Evolutionary conservation across 257 asterid genomes (phyloP).

Genomic region (Catharanthus roseus): DNA sequence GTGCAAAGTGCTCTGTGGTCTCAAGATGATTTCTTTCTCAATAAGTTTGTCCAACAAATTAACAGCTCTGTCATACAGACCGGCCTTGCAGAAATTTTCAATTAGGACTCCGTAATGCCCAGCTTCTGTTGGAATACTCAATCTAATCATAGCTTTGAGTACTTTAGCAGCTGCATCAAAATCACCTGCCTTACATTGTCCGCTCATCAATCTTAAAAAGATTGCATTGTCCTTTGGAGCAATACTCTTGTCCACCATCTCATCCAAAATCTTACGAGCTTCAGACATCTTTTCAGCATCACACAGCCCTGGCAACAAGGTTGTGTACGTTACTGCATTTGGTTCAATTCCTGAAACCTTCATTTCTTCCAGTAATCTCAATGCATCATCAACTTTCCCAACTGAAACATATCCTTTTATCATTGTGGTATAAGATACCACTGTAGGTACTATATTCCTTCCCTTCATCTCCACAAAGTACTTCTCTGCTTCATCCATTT

Average conservation of each 20-base stretch:
- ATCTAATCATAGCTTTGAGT: constrained; percentile 70
- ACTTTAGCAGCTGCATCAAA: constrained; percentile 75
- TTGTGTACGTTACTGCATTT: constrained; percentile 65
- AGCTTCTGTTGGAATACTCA: constrained; percentile 83
- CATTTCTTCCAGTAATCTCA: constrained; percentile 81
- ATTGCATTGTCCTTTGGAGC: constrained; percentile 58
- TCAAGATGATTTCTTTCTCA: constrained; percentile 70
- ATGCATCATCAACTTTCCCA: constrained; percentile 66
- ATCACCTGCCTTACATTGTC: constrained; percentile 72
- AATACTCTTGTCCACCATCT: constrained; percentile 65
- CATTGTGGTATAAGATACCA: constrained; percentile 67
- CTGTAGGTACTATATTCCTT: constrained; percentile 64
- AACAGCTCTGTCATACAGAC: constrained; percentile 58
- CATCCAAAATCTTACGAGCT: constrained; percentile 55
- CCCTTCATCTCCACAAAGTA: constrained; percentile 83
- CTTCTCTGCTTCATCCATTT: constrained; percentile 80
- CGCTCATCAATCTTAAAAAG: constrained; percentile 50
- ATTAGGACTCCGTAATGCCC: constrained; percentile 87
- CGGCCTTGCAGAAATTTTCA: constrained; percentile 74
- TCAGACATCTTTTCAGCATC: constrained; percentile 72
- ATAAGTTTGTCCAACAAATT: constrained; percentile 66
- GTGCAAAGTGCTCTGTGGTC: constrained; percentile 52
- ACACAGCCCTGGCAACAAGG: constrained; percentile 80
- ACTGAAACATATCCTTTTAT: constrained; percentile 73
- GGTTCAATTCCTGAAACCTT: constrained; percentile 66